Evolutionary conservation across 2,329 filamentous ascomycete genomes (phyloP).

Genomic region (Neonectria hederae): DNA sequence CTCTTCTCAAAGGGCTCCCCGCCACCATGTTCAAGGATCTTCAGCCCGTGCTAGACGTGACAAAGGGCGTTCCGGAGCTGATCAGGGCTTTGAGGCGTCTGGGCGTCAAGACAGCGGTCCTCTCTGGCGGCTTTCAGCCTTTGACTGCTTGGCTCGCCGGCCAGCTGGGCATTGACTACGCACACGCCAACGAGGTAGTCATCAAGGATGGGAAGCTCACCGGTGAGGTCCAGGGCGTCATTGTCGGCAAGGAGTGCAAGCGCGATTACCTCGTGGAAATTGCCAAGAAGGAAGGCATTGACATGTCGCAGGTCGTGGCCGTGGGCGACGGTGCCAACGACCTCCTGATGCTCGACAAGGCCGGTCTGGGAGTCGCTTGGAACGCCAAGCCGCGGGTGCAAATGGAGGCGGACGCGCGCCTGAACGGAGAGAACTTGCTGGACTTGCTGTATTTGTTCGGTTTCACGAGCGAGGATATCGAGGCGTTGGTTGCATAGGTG

Average conservation of each 20-base stretch:
- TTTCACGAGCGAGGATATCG: constrained; percentile 69
- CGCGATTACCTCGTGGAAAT: constrained; percentile 76
- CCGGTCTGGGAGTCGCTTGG: constrained; percentile 82
- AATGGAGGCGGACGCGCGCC: constrained; percentile 74
- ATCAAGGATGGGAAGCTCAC: constrained; percentile 71
- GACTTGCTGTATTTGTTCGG: constrained; percentile 81
- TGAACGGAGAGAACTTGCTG: constrained; percentile 76
- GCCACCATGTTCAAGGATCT: constrained; percentile 82
- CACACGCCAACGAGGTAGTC: constrained; percentile 85
- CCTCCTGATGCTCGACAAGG: constrained; percentile 79
- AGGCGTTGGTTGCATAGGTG: constrained; percentile 38
- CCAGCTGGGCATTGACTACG: constrained; percentile 85
- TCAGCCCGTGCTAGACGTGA: constrained; percentile 79
- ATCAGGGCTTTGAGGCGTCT: constrained; percentile 78
- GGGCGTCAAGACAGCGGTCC: constrained; percentile 87
- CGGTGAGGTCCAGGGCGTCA: constrained; percentile 75
- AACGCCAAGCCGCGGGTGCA: constrained; percentile 87
- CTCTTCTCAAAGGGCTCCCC: constrained; percentile 82
- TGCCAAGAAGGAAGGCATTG: constrained; percentile 71
- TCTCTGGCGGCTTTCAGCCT: constrained; percentile 92
- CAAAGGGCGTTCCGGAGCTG: constrained; percentile 80
- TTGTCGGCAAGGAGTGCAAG: constrained; percentile 82
- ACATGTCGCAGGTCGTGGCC: constrained; percentile 73
- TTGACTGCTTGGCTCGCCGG: constrained; percentile 86
- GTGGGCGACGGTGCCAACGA: constrained; percentile 88